phyloP scores from a whole-genome alignment of 768 basidiomycete species.

The Rhodocollybia butyracea region DNA sequence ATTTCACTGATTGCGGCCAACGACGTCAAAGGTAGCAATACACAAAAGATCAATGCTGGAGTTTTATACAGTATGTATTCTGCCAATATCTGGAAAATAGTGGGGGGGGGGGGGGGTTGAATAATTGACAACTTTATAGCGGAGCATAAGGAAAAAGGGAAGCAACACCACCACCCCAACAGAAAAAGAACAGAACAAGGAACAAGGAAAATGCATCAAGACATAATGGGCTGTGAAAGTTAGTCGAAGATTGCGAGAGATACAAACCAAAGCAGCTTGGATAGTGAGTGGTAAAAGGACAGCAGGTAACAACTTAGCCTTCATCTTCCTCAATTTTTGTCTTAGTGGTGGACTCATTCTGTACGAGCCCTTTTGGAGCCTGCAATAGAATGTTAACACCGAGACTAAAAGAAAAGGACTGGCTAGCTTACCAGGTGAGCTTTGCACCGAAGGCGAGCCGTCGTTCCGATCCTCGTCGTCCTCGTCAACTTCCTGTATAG shows the following conservation, averaged over 20 bases:
- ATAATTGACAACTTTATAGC: too few relatives aligned
- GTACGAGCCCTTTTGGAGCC: slow-evolving; percentile 10
- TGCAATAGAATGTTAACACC: neutral
- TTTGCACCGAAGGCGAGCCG: slow-evolving; percentile 5
- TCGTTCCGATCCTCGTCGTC: slow-evolving; percentile 35
- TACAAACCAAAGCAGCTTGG: slow-evolving; percentile 53
- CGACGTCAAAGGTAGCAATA: too few relatives aligned
- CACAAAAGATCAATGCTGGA: too few relatives aligned
- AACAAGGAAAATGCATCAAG: neutral
- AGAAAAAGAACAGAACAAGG: neutral
- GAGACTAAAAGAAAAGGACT: neutral
- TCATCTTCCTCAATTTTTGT: too few relatives aligned
- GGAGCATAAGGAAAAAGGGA: neutral
- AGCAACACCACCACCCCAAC: neutral
- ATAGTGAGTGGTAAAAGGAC: slow-evolving; percentile 32
- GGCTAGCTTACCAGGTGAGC: slow-evolving; percentile 11
- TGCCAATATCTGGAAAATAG: too few relatives aligned
- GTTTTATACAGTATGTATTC: too few relatives aligned
- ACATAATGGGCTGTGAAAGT: neutral
- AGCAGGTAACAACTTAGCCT: neutral
- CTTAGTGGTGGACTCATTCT: neutral
- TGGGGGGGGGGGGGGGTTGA: too few relatives aligned
- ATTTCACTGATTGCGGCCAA: too few relatives aligned
- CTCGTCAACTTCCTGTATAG: slow-evolving; percentile 44
- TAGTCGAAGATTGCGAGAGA: neutral